Conservation (phyloP, 2,329 filamentous ascomycete genomes). For the Colletotrichum lentis region DNA sequence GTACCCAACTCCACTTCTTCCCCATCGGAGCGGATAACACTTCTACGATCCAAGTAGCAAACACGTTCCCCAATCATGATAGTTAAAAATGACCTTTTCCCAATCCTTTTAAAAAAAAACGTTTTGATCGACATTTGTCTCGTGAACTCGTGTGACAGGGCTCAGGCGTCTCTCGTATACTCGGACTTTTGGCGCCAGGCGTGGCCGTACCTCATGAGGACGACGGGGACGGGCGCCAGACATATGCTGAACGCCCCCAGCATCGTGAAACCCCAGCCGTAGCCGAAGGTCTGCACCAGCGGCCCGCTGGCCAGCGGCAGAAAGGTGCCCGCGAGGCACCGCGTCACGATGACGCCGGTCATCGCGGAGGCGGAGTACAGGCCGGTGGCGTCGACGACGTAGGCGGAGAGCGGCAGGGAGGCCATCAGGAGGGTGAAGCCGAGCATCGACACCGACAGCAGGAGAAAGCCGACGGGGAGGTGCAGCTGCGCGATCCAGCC, state of each 20-base stretch:
- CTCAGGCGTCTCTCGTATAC: slow-evolving; percentile 54
- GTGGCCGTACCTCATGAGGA: slow-evolving; percentile 60
- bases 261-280: slow-evolving; percentile 60
- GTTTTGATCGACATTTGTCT: not conserved
- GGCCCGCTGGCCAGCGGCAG: slow-evolving; percentile 61
- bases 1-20: no score
- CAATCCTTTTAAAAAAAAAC: not conserved
- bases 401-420: slow-evolving; percentile 61
- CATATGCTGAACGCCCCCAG: slow-evolving; percentile 53
- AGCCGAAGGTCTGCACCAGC: slow-evolving; percentile 58
- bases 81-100: slow-evolving; percentile 2
- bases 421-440: slow-evolving; percentile 57
- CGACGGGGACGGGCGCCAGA: slow-evolving; percentile 60
- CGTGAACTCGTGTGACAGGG: slow-evolving; percentile 2
- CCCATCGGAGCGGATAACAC: not conserved
- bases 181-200: slow-evolving; percentile 60
- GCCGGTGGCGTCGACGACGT: slow-evolving; percentile 65
- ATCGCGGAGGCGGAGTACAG: slow-evolving; percentile 65
- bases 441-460: slow-evolving; percentile 55
- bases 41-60: not conserved
- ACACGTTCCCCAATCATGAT: no score
- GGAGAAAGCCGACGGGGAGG: slow-evolving; percentile 53
- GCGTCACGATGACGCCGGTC: slow-evolving; percentile 63
- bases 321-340: slow-evolving; percentile 65
- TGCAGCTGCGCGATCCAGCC: slow-evolving; percentile 60